Base-by-base conservation (phyloP, 108 stramenopile species). In the Chaetoceros muelleri region DNA sequence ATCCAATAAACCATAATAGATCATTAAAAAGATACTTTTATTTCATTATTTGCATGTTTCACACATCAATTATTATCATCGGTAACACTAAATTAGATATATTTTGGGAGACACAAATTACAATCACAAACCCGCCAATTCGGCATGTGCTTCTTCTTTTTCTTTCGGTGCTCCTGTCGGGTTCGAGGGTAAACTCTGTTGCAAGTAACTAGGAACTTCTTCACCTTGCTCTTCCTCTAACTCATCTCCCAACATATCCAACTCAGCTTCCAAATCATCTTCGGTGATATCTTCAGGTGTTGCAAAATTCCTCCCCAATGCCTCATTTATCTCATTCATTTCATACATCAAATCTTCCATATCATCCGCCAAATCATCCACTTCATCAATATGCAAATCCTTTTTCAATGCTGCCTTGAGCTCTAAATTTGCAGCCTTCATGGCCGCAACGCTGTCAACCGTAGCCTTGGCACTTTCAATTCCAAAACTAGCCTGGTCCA, bases 271-370 rank as follows among this genome's bases (percentile, higher is more conserved):
- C 46, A 98, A 64, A 64, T 98, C 98, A 1, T 79, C 94, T 67
- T 98, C 98, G 71, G 96, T 94, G 27, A 98, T 67, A 64, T 95
- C 95, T 24, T 96, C 95, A 0, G 93, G 92, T 0, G 85, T 90
- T 20, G 93, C 82, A 72, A 95, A 98, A 58, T 87, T 92, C 46
- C 82, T 72, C 16, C 93, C 94, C 65, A 98, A 60, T 5, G 87
- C 90, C 54, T 97, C 98, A 54, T 95, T 94, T 59, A 98, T 93
- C 62, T 98, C 98, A 46, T 91, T 81, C 60, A 95, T 86, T 30
- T 96, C 95, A 66, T 93, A 78, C 86, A 96, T 89, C 61, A 89
- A 60, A 24, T 94, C 92, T 17, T 83, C 87, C 66, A 92, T 78
- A 58, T 96, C 96, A 71, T 98, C 98, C 2, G 87, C 83, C 27